Base-by-base conservation (phyloP, 2,329 filamentous ascomycete genomes). In the Clarireedia hainanense region DNA sequence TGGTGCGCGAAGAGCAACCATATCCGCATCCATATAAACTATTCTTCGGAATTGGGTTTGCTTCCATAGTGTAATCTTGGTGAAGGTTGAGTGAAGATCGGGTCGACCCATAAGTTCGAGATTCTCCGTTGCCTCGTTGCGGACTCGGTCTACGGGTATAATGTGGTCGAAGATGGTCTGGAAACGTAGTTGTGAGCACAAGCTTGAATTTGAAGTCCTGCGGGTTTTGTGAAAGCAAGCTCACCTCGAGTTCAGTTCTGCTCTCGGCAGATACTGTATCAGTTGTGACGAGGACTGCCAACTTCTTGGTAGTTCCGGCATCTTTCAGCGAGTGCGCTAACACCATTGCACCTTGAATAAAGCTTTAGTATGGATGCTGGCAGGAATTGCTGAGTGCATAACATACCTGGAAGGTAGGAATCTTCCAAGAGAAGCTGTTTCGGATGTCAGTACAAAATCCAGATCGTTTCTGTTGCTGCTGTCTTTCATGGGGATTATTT, bases 51-150 rank as follows among this genome's bases (percentile, higher is more conserved):
- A 99, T 68, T 96, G 90, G 3, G 83, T 86, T 72, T 91, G 88
- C 62, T 86, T 88, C 94, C 94, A 99, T 17, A 99, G 78, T 63
- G 89, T 85, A 72, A 99, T 91, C 76, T 99, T 99, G 63, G 94
- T 97, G 69, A 97, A 97, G 60, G 91, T 88, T 27, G 91, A 92
- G 67, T 92, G 85, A 50, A 99, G 79, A 68, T 99, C 94, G 60
- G 85, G 81, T 52, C 94, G 88, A 69, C 91, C 85, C 91, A 99
- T 96, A 55, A 97, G 80, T 71, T 86, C 84, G 56, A 99, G 81
- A 67, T 97, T 97, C 57, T 83, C 84, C 3, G 89, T 87, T 45
- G 80, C 82, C 57, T 81, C 78, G 70, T 91, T 97, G 61, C 80
- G 81, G 67, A 96, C 85, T 60, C 85, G 84, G 55, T 86, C 80